phyloP scores from a whole-genome alignment of 805 yeast species.

The Barnettozyma populi region DNA sequence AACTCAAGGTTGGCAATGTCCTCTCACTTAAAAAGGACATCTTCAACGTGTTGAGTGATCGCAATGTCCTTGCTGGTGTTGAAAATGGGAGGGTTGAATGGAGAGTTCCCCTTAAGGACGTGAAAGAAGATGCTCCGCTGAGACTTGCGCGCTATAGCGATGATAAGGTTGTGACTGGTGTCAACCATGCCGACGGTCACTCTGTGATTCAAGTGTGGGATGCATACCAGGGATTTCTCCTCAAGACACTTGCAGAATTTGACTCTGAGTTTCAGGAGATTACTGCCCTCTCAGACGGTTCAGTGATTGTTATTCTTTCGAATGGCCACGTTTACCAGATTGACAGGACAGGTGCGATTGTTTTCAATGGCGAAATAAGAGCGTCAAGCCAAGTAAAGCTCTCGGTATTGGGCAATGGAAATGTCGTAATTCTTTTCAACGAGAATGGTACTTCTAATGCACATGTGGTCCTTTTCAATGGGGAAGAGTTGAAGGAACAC shows the following conservation, averaged over 20 bases:
- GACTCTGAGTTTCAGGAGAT: conserved; percentile 7
- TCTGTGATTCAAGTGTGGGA: conserved; percentile 22
- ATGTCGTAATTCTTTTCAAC: conserved; percentile 12
- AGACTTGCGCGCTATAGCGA: conserved; percentile 10
- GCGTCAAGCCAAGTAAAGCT: conserved; percentile 7
- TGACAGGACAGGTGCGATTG: conserved; percentile 1
- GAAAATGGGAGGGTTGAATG: conserved; percentile 31
- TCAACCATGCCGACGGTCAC: conserved; percentile 15
- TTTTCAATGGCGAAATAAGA: conserved; percentile 6
- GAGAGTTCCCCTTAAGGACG: conserved; percentile 25
- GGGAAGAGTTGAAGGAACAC: conserved; percentile 6
- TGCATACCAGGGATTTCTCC: conserved; percentile 2
- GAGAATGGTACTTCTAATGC: conserved; percentile 6
- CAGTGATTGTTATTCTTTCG: conserved; percentile 6
- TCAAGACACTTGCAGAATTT: conserved; percentile 1
- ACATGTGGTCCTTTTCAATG: conserved; percentile 13
- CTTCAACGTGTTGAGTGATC: conserved; percentile 26
- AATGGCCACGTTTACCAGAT: conserved; percentile 4
- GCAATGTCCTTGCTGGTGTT: conserved; percentile 30
- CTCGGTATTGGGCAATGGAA: conserved; percentile 14
- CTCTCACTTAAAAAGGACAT: conserved; percentile 14
- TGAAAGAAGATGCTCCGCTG: conserved; percentile 14
- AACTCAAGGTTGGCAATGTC: conserved; percentile 22
- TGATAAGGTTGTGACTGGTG: conserved; percentile 16
- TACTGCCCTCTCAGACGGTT: conserved; percentile 3